A percentile compares a stretch with the other conserved stretches of the same genome.
phyloP scores from a whole-genome alignment of 371 early-diverging fungal species.

The Lichtheimia corymbifera region DNA sequence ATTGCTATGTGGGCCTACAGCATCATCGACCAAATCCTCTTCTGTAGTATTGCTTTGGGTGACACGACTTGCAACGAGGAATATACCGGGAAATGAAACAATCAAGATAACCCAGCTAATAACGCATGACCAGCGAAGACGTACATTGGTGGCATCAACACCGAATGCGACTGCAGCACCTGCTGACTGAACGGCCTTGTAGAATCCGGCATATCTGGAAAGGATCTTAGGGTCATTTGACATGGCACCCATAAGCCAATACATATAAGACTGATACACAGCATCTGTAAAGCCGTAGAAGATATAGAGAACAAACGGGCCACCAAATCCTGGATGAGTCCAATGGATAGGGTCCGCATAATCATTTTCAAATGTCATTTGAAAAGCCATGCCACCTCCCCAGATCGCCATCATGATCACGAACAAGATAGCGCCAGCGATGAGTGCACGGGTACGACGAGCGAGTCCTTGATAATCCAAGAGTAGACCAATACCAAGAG shows the following conservation, averaged over 20 bases:
- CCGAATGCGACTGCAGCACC: constrained; percentile 44
- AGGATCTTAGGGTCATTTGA: constrained; percentile 68
- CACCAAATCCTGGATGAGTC: constrained; percentile 37
- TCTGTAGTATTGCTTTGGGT: constrained; percentile 22
- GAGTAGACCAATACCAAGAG: constrained; percentile 53
- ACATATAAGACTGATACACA: constrained; percentile 69
- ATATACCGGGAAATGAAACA: constrained; percentile 35
- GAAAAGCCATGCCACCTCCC: constrained; percentile 64
- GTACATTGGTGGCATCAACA: constrained; percentile 33
- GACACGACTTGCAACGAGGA: constrained; percentile 26
- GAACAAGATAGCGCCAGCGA: constrained; percentile 48
- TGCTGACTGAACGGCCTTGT: constrained; percentile 66
- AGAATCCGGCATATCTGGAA: constrained; percentile 75
- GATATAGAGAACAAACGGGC: constrained; percentile 66
- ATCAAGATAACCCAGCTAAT: constrained; percentile 39
- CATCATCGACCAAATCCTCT: constrained; percentile 1
- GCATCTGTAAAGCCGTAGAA: constrained; percentile 71
- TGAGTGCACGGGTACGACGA: constrained; percentile 55
- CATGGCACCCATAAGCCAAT: constrained; percentile 82
- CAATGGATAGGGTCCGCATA: constrained; percentile 25
- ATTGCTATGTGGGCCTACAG: no score
- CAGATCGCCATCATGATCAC: constrained; percentile 56
- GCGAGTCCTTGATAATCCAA: constrained; percentile 50
- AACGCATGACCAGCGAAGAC: constrained; percentile 32
- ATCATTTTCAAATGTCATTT: constrained; percentile 44